Base-by-base conservation (phyloP, 2,329 filamentous ascomycete species). In the Podosphaera leucotricha region DNA sequence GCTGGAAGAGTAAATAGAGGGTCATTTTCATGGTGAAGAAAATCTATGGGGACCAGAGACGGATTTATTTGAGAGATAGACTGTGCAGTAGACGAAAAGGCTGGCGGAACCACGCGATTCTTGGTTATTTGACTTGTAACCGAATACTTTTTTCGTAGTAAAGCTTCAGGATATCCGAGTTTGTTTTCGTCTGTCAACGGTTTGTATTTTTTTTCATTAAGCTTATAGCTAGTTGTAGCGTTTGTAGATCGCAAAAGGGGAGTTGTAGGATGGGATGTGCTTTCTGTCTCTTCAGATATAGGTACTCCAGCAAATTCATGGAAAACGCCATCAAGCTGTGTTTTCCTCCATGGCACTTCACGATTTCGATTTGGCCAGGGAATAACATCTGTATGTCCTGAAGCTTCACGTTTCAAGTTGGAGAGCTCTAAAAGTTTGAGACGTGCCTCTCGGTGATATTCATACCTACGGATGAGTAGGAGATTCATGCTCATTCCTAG, bases 231-330 rank as follows among this genome's bases (percentile, higher is more conserved):
- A 35, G 52, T 46, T 2, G 47, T 47, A 46, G 58, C 55, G 15
- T 63, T 60, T 1, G 66, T 62, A 2, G 74, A 70, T 13, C 68
- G 62, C 1, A 67, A 72, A 5, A 75, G 56, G 0, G 74, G 74
- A 0, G 73, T 78, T 1, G 71, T 62, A 21, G 72, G 64, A 47
- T 75, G 75, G 1, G 73, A 77, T 6, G 71, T 75, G 54, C 70
- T 77, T 47, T 75, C 72, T 18, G 72, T 63, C 45, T 75, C 72
- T 45, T 57, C 55, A 1, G 47, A 41, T 38, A 54, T 46, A 11
- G 28, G 6, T 7, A 7, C 28, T n/a, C 28, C 15, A 11, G 28
- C 28, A 33, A n/a, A 13, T 13, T 33, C 28, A 33, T 33, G 28
- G 10, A 7, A 33, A n/a, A 7, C 4, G 28, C 28, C 28, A n/a